Evolutionary conservation across 805 yeast genomes (phyloP).

Genomic region (Kuraishia ogatae): DNA sequence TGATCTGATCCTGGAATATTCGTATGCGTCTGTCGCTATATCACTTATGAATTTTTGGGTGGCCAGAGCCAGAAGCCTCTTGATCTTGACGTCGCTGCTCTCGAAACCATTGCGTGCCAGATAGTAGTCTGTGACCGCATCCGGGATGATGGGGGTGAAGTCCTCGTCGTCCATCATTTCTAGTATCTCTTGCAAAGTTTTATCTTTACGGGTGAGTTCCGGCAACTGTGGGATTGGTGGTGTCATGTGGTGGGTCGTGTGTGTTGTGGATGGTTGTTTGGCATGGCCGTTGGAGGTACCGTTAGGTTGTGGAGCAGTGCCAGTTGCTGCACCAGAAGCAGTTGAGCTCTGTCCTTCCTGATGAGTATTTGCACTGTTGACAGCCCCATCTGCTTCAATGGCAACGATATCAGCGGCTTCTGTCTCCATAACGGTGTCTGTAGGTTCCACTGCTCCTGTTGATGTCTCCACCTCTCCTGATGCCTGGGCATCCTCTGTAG

Average conservation of each 20-base stretch:
- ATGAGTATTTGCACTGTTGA: too few species aligned
- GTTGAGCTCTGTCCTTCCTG: neutral
- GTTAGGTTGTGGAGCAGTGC: neutral
- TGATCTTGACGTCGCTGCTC: constrained; percentile 67
- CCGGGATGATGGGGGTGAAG: constrained; percentile 93
- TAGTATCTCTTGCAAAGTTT: constrained; percentile 74
- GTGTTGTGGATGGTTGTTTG: neutral
- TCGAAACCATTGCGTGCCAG: constrained; percentile 79
- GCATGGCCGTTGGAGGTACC: neutral
- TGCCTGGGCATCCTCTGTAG: neutral
- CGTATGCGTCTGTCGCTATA: constrained; percentile 94
- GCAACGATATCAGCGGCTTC: constrained; percentile 20
- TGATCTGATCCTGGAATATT: constrained; percentile 88
- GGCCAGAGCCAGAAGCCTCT: constrained; percentile 83
- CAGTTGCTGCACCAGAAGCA: neutral
- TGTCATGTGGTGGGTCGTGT: neutral
- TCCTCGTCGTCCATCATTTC: constrained; percentile 91
- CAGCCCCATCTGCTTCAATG: constrained; percentile 11
- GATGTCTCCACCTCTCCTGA: neutral
- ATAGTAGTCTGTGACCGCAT: constrained; percentile 91
- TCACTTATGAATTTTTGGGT: constrained; percentile 94
- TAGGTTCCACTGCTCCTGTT: neutral
- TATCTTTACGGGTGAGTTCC: constrained; percentile 68
- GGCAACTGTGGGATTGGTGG: constrained; percentile 42
- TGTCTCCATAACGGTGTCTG: constrained; percentile 8